phyloP scores from a whole-genome alignment of 2,329 filamentous ascomycete genomes.

The Chaetomiaceae sp. region DNA sequence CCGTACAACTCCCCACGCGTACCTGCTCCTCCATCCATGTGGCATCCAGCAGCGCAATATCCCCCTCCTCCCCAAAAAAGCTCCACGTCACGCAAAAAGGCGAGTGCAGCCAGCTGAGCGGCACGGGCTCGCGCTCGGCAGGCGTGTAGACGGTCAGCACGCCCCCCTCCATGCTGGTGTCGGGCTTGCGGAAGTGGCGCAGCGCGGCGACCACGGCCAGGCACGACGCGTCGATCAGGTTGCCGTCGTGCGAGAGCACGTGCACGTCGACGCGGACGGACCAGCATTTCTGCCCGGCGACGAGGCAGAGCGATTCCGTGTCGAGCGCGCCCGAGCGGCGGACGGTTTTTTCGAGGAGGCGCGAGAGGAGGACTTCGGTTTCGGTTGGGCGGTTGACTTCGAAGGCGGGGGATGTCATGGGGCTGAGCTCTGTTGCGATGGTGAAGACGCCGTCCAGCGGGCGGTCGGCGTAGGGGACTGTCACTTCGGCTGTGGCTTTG shows the following conservation, averaged over 20 bases:
- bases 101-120: slow-evolving; percentile 84
- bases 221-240: slow-evolving; percentile 79
- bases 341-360: slow-evolving; percentile 88
- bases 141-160: slow-evolving; percentile 77
- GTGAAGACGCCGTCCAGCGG: slow-evolving; percentile 95
- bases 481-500: slow-evolving; percentile 83
- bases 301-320: slow-evolving; percentile 90
- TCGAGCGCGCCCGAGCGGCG: slow-evolving; percentile 89
- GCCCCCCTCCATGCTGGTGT: slow-evolving; percentile 81
- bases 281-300: slow-evolving; percentile 89
- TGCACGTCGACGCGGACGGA: slow-evolving; percentile 87
- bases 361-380: slow-evolving; percentile 77
- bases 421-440: slow-evolving; percentile 84
- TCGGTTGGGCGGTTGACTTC: slow-evolving; percentile 81
- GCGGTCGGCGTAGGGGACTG: slow-evolving; percentile 77
- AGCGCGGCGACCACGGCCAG: slow-evolving; percentile 83
- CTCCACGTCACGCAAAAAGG: slow-evolving; percentile 89
- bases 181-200: slow-evolving; percentile 85
- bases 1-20: slow-evolving; percentile 65
- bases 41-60: slow-evolving; percentile 67
- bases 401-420: slow-evolving; percentile 87
- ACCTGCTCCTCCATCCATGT: slow-evolving; percentile 72
- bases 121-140: slow-evolving; percentile 83
- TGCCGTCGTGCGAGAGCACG: slow-evolving; percentile 85
- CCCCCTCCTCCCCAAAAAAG: slow-evolving; percentile 70